A percentile compares a stretch with the other conserved stretches of the same genome.
Evolutionary conservation across 2,329 filamentous ascomycete species (phyloP).

Genomic region (Lomentospora prolificans): DNA sequence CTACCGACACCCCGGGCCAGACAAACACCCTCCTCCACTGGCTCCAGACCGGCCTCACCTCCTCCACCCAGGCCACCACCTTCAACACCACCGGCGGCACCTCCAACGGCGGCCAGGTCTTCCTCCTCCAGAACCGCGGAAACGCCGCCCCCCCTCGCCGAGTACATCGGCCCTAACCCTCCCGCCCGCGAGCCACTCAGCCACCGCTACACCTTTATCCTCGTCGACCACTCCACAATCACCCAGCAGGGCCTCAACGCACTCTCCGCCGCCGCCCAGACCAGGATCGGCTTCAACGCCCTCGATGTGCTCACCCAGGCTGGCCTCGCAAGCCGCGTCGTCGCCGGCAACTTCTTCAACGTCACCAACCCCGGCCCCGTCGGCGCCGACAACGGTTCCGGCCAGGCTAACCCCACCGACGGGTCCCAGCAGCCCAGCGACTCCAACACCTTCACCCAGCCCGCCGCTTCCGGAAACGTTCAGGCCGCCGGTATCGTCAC

Average conservation of each 20-base stretch:
- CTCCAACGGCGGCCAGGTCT: slow-evolving; percentile 14
- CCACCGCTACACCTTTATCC: slow-evolving; percentile 29
- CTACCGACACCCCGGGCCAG: slow-evolving; percentile 15
- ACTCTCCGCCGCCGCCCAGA: slow-evolving; percentile 20
- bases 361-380: slow-evolving; percentile 24
- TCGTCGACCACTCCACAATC: slow-evolving; percentile 26
- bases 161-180: slow-evolving; percentile 28
- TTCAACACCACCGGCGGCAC: slow-evolving; percentile 19
- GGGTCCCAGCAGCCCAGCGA: background rate
- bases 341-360: slow-evolving; percentile 28
- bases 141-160: slow-evolving; percentile 17
- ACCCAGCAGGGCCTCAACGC: slow-evolving; percentile 16
- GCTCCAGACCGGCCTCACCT: slow-evolving; percentile 30
- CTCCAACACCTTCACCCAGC: background rate
- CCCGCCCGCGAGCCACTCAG: slow-evolving; percentile 26
- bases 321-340: slow-evolving; percentile 20
- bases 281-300: slow-evolving; percentile 23
- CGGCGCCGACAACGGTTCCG: background rate
- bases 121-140: slow-evolving; percentile 21
- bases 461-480: background rate
- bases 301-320: slow-evolving; percentile 20
- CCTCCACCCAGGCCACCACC: slow-evolving; percentile 9
- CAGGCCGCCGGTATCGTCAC: background rate
- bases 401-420: background rate
- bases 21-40: slow-evolving; percentile 38